Evolutionary conservation across 192 early-diverging fungal species (phyloP).

Genomic region (Coemansia sp.): DNA sequence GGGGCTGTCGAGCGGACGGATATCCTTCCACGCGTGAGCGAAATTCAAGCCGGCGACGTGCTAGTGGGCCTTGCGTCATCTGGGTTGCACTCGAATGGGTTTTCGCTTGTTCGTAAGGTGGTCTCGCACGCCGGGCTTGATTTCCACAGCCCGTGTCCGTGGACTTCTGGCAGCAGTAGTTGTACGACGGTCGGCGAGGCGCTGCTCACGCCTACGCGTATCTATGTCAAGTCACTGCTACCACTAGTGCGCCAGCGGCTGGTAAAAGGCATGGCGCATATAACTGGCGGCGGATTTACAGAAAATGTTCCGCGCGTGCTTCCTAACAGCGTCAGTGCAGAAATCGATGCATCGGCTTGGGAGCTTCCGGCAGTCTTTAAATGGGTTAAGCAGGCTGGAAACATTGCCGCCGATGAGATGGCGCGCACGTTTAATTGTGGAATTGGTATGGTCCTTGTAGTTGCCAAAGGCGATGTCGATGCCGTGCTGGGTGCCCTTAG

Average conservation of each 20-base stretch:
- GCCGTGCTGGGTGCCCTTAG: conserved; percentile 61
- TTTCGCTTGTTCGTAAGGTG: conserved; percentile 92
- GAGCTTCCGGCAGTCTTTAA: conserved; percentile 88
- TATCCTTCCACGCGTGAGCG: conserved; percentile 79
- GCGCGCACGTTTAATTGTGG: conserved; percentile 99
- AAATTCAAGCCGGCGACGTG: conserved; percentile 77
- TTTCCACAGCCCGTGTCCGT: conserved; percentile 82
- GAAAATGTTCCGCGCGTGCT: conserved; percentile 98
- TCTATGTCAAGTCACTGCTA: conserved; percentile 92
- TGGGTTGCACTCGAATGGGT: conserved; percentile 99
- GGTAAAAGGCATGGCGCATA: conserved; percentile 97
- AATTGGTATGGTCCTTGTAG: conserved; percentile 96
- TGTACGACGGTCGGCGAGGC: conserved; percentile 71
- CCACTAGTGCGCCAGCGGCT: conserved; percentile 67
- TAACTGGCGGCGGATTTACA: conserved; percentile 97
- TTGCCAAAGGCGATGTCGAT: conserved; percentile 61
- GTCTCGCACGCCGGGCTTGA: conserved; percentile 72
- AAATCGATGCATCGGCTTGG: conserved; percentile 80
- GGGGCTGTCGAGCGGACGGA: conserved; percentile 91
- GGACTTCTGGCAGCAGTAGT: conserved; percentile 14
- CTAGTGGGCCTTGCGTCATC: conserved; percentile 92
- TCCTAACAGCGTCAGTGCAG: conserved; percentile 76
- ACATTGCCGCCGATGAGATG: conserved; percentile 71
- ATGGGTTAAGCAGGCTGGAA: conserved; percentile 86
- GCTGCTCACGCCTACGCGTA: conserved; percentile 88